These are phyloP conservation scores for Panicum virgatum DNA, from an alignment of 202 grass and related monocot genomes.

Conservation along the genomic window DNA sequence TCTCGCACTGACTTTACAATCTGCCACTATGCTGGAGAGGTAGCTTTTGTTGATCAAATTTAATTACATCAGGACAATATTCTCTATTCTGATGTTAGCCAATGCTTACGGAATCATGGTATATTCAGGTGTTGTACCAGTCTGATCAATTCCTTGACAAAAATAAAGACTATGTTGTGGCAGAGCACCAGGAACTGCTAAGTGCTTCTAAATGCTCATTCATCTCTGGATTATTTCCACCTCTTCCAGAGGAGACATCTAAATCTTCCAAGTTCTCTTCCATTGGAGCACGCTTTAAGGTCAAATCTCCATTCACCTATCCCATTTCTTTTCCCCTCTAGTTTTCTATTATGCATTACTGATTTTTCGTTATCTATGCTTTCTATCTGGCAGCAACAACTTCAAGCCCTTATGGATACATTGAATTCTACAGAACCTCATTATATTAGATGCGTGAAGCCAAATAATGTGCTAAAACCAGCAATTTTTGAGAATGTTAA, in stretches of 20 bases:
- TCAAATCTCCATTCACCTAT: neutral
- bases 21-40: conserved; percentile 95
- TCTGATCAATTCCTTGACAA: conserved; percentile 97
- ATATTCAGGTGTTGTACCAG: conserved; percentile 78
- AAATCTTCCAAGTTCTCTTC: conserved; percentile 99
- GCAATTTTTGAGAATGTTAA: conserved; percentile 97
- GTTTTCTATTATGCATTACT: conserved; percentile 11
- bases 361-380: conserved; percentile 31
- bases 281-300: conserved; percentile 98
- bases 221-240: conserved; percentile 89
- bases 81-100: conserved; percentile 16
- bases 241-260: conserved; percentile 75
- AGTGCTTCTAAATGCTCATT: conserved; percentile 92
- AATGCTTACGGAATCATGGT: conserved; percentile 27
- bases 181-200: conserved; percentile 95
- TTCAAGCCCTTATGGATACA: conserved; percentile 97
- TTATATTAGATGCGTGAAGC: conserved; percentile 99
- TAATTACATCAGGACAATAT: conserved; percentile 2
- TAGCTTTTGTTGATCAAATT: conserved; percentile 45
- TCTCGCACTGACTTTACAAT: conserved; percentile 98
- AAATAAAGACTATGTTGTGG: conserved; percentile 99
- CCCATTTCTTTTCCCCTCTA: conserved; percentile 10
- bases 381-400: conserved; percentile 82
- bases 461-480: conserved; percentile 96
- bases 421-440: conserved; percentile 98